Base-by-base conservation (phyloP, 2,329 filamentous ascomycete genomes). In the Ploettnerulaceae sp. region DNA sequence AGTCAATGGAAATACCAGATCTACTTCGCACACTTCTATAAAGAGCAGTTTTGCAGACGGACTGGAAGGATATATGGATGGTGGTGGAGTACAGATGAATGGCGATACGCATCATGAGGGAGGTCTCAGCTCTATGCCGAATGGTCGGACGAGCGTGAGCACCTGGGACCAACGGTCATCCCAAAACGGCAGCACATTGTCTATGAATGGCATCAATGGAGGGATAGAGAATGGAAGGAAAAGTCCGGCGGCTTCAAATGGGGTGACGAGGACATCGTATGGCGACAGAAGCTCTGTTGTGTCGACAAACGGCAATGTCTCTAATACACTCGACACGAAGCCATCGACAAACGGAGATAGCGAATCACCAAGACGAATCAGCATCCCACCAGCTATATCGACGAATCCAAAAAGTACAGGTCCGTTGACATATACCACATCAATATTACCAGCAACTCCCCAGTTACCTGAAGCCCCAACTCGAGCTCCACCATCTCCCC, bases 111-210 rank as follows among this genome's bases (percentile, higher is more conserved):
- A 49, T 14, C 53, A 54, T 44, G 60, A 64, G 38, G 74, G 77
- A 60, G 82, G 74, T 66, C 76, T 82, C 68, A 77, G 71, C 64
- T 74, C 77, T 28, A 61, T 79, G 61, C 73, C 75, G 56, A 81
- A 82, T 62, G 77, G 74, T 54, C 72, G 70, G 57, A 69, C 71
- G 47, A 69, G 68, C 39, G 66, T 64, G 29, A 73, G 70, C 52
- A 69, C 60, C 39, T 63, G 59, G 60, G 61, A 64, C 32, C 51
- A 61, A 33, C 57, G 52, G 34, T 57, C 57, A 26, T 62, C 58
- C 11, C 52, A 53, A 14, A 64, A 62, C 49, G 59, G 56, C 4
- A 63, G 61, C 47, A 51, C 54, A 28, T 40, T 58, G 14, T 64
- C 62, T 6, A 51, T 61, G 9, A 62, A 60, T 51, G 61, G 56